phyloP scores from a whole-genome alignment of 2,329 filamentous ascomycete genomes.

The Sarocladiaceae sp. region DNA sequence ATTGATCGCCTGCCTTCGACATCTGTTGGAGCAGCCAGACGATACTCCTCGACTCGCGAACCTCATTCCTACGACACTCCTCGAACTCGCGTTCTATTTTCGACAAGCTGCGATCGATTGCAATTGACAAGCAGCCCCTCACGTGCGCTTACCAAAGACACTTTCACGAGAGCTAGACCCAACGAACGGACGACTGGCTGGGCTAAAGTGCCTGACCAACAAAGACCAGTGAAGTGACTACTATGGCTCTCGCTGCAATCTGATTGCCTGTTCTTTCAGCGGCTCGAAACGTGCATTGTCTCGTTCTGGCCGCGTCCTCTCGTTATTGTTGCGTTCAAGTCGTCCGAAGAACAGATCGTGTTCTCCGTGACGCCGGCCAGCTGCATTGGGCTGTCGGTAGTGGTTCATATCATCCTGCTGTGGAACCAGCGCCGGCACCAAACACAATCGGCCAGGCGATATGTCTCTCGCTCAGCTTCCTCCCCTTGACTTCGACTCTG shows the following conservation, averaged over 20 bases:
- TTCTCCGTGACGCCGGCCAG: neutral
- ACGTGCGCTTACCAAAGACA: too few species aligned
- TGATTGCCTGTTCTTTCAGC: neutral
- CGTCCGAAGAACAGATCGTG: too few species aligned
- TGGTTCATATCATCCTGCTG: neutral
- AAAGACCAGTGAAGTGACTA: neutral
- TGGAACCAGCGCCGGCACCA: neutral
- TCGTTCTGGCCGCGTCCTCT: neutral
- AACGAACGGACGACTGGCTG: too few species aligned
- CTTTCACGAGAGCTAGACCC: too few species aligned
- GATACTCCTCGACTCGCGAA: too few species aligned
- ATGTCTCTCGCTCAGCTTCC: constrained; percentile 12
- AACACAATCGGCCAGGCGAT: neutral
- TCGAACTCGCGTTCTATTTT: too few species aligned
- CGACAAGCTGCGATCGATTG: too few species aligned
- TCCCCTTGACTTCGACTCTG: constrained; percentile 12
- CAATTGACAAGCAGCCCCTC: too few species aligned
- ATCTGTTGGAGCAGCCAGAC: too few species aligned
- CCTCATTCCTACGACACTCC: too few species aligned
- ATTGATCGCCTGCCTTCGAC: neutral
- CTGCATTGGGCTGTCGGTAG: too few species aligned
- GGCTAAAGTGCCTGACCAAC: too few species aligned
- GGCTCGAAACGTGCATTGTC: neutral
- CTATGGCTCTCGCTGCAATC: constrained; percentile 5
- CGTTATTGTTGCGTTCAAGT: neutral